These are phyloP conservation scores for Leucocoprinus sp. DNA, from an alignment of 768 basidiomycete genomes.

Conservation along the genomic window DNA sequence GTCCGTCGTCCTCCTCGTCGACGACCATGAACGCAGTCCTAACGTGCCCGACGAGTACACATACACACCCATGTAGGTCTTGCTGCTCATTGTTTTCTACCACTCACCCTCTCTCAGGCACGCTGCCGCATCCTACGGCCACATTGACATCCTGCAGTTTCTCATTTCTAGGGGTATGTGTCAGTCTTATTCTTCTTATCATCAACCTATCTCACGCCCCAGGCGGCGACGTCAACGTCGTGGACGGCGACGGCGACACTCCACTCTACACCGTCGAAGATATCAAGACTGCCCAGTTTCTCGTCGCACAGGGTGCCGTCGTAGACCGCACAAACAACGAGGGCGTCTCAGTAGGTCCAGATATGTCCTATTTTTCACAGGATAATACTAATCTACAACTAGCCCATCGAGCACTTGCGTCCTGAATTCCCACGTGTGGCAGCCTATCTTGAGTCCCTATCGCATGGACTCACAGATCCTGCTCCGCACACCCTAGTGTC, in stretches of 20 bases:
- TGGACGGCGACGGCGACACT: slow-evolving; percentile 84
- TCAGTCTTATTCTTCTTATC: slow-evolving; percentile 3
- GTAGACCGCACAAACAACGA: slow-evolving; percentile 57
- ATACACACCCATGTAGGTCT: slow-evolving; percentile 71
- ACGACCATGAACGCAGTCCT: slow-evolving; percentile 42
- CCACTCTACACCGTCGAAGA: slow-evolving; percentile 88
- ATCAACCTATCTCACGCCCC: slow-evolving; percentile 6
- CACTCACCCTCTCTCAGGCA: slow-evolving; percentile 45
- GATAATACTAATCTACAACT: slow-evolving; percentile 8
- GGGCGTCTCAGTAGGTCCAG: slow-evolving; percentile 60
- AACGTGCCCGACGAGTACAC: slow-evolving; percentile 65
- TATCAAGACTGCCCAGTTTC: slow-evolving; percentile 65
- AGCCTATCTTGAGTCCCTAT: slow-evolving; percentile 43
- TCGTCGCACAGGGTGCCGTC: slow-evolving; percentile 72
- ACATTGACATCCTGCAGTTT: slow-evolving; percentile 67
- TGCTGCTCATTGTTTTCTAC: slow-evolving; percentile 2
- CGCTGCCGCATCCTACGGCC: slow-evolving; percentile 90
- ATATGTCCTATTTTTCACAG: too few relatives aligned
- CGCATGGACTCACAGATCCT: not conserved
- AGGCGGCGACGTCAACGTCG: slow-evolving; percentile 85
- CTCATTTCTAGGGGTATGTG: slow-evolving; percentile 59
- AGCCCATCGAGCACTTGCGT: slow-evolving; percentile 64
- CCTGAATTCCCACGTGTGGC: slow-evolving; percentile 70
- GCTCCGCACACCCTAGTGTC: slow-evolving; percentile 32
- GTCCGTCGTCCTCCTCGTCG: slow-evolving; percentile 61